Evolutionary conservation across 2,329 filamentous ascomycete species (phyloP).

Genomic region (Tolypocladium sp.): DNA sequence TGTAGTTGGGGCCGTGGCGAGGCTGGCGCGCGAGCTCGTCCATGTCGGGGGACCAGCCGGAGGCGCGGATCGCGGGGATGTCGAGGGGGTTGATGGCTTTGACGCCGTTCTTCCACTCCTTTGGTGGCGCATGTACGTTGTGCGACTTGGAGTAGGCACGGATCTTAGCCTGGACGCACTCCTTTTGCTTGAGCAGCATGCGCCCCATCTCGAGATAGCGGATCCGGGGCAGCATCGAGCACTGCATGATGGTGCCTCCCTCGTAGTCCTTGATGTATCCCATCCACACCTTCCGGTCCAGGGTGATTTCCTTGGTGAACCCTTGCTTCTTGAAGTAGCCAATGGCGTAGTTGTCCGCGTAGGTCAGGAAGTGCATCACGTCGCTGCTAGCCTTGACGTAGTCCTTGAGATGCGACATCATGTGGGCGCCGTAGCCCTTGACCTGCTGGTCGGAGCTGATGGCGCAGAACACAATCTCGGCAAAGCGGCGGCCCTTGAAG

Average conservation of each 20-base stretch:
- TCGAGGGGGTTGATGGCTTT: slow-evolving; percentile 73
- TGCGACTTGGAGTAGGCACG: slow-evolving; percentile 83
- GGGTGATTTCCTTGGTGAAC: slow-evolving; percentile 95
- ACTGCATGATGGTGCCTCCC: slow-evolving; percentile 98
- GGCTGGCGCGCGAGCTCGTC: slow-evolving; percentile 92
- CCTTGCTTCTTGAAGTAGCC: slow-evolving; percentile 99
- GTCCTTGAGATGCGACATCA: slow-evolving; percentile 97
- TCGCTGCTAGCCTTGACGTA: slow-evolving; percentile 95
- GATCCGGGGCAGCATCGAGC: slow-evolving; percentile 89
- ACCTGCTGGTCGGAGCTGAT: slow-evolving; percentile 97
- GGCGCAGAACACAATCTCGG: slow-evolving; percentile 97
- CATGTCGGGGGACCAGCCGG: slow-evolving; percentile 96
- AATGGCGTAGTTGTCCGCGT: slow-evolving; percentile 97
- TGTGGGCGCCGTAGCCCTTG: slow-evolving; percentile 93
- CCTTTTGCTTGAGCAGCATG: slow-evolving; percentile 96
- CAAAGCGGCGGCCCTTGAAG: slow-evolving; percentile 85
- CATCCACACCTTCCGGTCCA: slow-evolving; percentile 91
- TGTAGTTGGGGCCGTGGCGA: slow-evolving; percentile 93
- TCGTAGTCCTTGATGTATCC: slow-evolving; percentile 99
- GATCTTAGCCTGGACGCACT: slow-evolving; percentile 90
- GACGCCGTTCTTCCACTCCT: slow-evolving; percentile 72
- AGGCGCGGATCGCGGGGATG: slow-evolving; percentile 81
- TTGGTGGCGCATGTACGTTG: slow-evolving; percentile 75
- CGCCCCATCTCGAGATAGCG: slow-evolving; percentile 87
- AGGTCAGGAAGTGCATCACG: slow-evolving; percentile 98